Conservation (phyloP, 148 eudicot species). For the Polygonum aviculare region DNA sequence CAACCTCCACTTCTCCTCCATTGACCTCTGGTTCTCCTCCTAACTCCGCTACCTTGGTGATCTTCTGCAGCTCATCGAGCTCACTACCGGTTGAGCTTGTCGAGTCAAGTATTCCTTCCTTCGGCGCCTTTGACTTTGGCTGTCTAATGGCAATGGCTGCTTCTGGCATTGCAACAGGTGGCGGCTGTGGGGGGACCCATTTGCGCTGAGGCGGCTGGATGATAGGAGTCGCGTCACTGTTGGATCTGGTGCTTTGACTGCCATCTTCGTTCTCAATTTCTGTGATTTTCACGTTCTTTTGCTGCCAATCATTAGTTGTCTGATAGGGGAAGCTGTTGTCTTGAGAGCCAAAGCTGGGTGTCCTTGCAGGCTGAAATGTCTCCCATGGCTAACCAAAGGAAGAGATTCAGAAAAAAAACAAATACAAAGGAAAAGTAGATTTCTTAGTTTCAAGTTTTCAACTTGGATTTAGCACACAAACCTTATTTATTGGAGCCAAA, state of each 20-base stretch:
- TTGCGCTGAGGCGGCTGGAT: constrained; percentile 37
- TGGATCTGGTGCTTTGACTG: background rate
- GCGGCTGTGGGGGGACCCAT: constrained; percentile 63
- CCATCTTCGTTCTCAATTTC: constrained; percentile 44
- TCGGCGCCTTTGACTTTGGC: constrained; percentile 31
- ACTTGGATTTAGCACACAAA: constrained; percentile 13
- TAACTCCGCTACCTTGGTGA: constrained; percentile 54
- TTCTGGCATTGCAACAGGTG: constrained; percentile 40
- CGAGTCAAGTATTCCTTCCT: constrained; percentile 31
- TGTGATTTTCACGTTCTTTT: constrained; percentile 40
- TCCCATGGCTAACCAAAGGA: constrained; percentile 75
- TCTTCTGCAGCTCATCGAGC: constrained; percentile 63
- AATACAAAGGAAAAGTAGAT: background rate
- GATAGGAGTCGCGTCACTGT: background rate
- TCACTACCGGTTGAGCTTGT: constrained; percentile 22
- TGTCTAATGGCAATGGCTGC: constrained; percentile 71
- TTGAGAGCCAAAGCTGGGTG: constrained; percentile 24
- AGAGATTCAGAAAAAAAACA: background rate
- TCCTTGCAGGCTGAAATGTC: constrained; percentile 28
- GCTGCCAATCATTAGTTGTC: constrained; percentile 33
- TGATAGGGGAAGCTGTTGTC: constrained; percentile 33
- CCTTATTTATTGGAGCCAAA: constrained; percentile 74
- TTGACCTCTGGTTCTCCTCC: constrained; percentile 39
- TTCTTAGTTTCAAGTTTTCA: background rate
- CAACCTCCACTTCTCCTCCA: constrained; percentile 29